Evolutionary conservation across 23 red algal genomes (phyloP), one percentile per base, ranked within the genome.

Genomic region (Gracilaria domingensis): DNA sequence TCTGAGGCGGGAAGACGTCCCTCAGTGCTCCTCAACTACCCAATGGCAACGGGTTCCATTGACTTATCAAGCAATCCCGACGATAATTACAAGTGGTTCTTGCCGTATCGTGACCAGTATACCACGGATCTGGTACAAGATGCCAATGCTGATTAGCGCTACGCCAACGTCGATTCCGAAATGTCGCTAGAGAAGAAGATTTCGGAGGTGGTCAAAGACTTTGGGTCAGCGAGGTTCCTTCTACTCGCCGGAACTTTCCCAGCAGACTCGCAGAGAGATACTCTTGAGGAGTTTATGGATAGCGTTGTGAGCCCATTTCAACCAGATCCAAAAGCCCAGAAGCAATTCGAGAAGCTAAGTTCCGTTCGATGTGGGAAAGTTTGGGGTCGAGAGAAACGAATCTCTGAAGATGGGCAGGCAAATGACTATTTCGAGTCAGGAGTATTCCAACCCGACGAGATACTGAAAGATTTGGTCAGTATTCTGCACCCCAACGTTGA

Each of bases 401-500:
- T 78, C 21, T 21, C 36, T 13, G 71, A 58, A 33, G 34, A 81
- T 47, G 66, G 50, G 38, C 2, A 51, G 12, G 72, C 92, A 45
- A 82, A 61, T 42, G 83, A 86, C 45, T 70, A 88, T 34, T 88
- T 81, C 48, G 92, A 95, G 48, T 70, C 75, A 9, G 75, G 51
- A 8, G 65, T 88, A 6, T 71, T 89, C 60, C 47, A 62, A 33
- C 92, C 83, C 8, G 70, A 95, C 60, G 48, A 57, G 0, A 38
- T 88, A 21, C 73, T 95, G 37, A 79, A 55, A 12, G 92, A 95
- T 30, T 73, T 75, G 12, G 54, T 95, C 39, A 42, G n/a, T 28
- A 95, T 95, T 47, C 76, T 95, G 9, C 92, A 95, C 53, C 92
- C 92, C 8, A 37, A 81, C n/a, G 56, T 95, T 23, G 29, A 60